Base-by-base conservation (phyloP, 2,329 filamentous ascomycete species). In the Exophiala sideris region DNA sequence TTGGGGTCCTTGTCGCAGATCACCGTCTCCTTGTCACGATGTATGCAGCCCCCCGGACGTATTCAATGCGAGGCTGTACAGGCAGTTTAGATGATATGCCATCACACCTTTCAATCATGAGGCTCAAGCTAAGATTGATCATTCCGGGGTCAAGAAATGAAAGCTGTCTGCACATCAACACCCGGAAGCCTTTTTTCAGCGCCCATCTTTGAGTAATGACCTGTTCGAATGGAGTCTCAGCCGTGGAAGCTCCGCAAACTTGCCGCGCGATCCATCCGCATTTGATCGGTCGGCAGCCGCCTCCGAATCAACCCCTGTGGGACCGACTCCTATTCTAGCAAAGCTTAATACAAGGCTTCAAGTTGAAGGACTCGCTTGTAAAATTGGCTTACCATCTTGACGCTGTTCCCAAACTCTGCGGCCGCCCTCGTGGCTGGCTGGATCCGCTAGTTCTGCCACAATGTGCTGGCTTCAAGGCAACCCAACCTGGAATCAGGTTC, bases 401-500 rank as follows among this genome's bases (percentile, higher is more conserved):
- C 35, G 12, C 54, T 49, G 38, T 33, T 14, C 20, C 41, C 46
- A 40, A 32, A 24, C 24, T 46, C 40, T 52, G 45, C 48, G 54
- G 42, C 53, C 49, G 47, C 52, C 53, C 56, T 54, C 53, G 57
- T 59, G 57, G 57, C 53, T 56, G 39, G 40, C 52, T 54, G 45
- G 48, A 41, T 29, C 41, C 20, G 48, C 40, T 18, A 34, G 20
- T 35, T 45, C 45, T 12, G 35, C 52, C 35, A 44, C 21, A 45
- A 36, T 18, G 45, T 42, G 34, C 33, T 48, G 29, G 50, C 16
- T 29, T 29, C 24, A 29, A 29, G 18, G 33, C 10, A 42, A 45
- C 12, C 38, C 44, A 44, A 50, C 42, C 56, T 45, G 32, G 44
- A 36, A 32, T 29, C 35, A 45, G 20, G 24, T 36, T 32, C 34